Evolutionary conservation across 257 asterid genomes (phyloP).

Genomic region (Rubia yunnanensis): DNA sequence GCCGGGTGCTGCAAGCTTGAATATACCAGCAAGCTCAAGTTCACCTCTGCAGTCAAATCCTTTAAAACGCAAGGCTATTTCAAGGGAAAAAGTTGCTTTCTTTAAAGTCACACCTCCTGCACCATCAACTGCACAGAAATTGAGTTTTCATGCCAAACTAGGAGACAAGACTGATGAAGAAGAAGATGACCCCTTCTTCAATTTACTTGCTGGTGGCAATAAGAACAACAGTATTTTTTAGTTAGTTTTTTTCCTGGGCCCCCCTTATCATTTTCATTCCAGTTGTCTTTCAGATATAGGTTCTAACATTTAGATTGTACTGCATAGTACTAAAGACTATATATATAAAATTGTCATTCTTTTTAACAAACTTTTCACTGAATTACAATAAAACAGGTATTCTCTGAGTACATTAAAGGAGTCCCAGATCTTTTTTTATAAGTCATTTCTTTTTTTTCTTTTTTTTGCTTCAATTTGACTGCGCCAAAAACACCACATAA

Average conservation of each 20-base stretch:
- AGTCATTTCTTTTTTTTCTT: neutral
- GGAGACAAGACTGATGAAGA: constrained; percentile 23
- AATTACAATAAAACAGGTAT: neutral
- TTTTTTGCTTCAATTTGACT: neutral
- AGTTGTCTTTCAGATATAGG: neutral
- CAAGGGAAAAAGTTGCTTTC: constrained; percentile 55
- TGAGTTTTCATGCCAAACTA: constrained; percentile 15
- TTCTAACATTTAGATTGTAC: neutral
- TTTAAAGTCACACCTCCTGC: constrained; percentile 44
- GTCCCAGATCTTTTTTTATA: neutral
- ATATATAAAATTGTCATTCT: neutral
- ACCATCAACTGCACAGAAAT: constrained; percentile 24
- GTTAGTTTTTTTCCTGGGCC: neutral
- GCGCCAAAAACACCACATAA: neutral
- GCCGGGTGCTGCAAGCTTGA: constrained; percentile 9
- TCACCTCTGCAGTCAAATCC: constrained; percentile 14
- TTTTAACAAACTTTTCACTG: neutral
- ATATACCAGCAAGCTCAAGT: constrained; percentile 13
- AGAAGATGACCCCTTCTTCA: constrained; percentile 46
- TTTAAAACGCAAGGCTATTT: constrained; percentile 19
- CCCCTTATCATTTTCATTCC: neutral
- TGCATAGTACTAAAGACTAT: neutral
- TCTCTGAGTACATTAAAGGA: neutral
- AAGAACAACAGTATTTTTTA: constrained; percentile 24
- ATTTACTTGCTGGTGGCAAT: constrained; percentile 43